These are phyloP conservation scores for Rhizoctonia solani DNA, from an alignment of 1,284 basidiomycete species.

Conservation along the genomic window DNA sequence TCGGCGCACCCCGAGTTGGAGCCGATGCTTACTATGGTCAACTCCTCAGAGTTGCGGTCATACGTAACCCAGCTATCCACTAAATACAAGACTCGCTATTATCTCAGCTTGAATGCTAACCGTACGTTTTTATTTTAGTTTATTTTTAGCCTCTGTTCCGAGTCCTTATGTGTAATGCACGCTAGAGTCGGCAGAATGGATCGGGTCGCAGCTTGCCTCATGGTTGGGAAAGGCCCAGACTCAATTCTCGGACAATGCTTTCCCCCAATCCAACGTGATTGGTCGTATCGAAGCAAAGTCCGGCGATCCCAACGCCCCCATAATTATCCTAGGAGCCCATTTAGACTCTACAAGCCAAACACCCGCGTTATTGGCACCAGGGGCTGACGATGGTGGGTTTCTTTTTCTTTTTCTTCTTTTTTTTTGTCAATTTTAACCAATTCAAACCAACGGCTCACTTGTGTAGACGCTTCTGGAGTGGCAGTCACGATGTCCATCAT, in stretches of 20 bases:
- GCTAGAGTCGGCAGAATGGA: background rate
- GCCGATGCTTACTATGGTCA: conserved; percentile 27
- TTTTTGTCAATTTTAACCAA: too few relatives aligned
- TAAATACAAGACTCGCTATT: conserved; percentile 35
- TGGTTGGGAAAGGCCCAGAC: conserved; percentile 5
- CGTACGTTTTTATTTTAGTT: conserved; percentile 1
- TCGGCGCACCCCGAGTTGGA: conserved; percentile 33
- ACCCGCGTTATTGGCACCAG: conserved; percentile 47
- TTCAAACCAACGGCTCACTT: too few relatives aligned
- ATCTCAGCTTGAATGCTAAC: conserved; percentile 26
- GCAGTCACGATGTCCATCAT: conserved; percentile 67
- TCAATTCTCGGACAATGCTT: conserved; percentile 7
- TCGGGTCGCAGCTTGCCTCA: conserved; percentile 24
- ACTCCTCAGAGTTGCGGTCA: conserved; percentile 24
- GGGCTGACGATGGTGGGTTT: conserved; percentile 52
- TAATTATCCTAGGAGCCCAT: conserved; percentile 66
- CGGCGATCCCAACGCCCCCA: conserved; percentile 48
- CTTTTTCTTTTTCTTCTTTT: too few relatives aligned
- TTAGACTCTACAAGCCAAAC: conserved; percentile 44
- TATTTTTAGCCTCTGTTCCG: background rate
- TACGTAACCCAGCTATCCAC: conserved; percentile 32
- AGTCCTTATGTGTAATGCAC: background rate
- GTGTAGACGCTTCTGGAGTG: conserved; percentile 66
- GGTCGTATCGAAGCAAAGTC: conserved; percentile 50
- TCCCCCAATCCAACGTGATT: conserved; percentile 62